Conservation (phyloP, 371 early-diverging fungal species). For the Massospora cicadina region DNA sequence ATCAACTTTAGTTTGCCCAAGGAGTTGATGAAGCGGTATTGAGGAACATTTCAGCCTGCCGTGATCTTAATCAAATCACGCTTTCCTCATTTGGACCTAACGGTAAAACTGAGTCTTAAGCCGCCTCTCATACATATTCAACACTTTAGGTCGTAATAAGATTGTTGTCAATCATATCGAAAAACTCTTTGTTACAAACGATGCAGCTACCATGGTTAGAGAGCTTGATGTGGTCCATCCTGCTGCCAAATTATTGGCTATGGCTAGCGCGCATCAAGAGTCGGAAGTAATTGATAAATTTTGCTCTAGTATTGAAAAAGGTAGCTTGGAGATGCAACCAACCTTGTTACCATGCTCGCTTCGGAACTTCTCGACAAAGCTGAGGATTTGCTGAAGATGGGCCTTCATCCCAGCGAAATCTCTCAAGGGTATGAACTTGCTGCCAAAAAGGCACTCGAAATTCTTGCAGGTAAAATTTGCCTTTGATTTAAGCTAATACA, state of each 20-base stretch:
- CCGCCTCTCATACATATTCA: neutral
- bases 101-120: constrained; percentile 32
- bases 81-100: constrained; percentile 94
- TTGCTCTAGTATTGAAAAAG: neutral
- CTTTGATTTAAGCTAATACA: constrained; percentile 4
- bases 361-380: constrained; percentile 89
- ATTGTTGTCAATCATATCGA: constrained; percentile 97
- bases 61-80: constrained; percentile 78
- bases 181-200: constrained; percentile 96
- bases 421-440: constrained; percentile 90
- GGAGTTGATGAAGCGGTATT: constrained; percentile 92
- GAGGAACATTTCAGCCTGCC: constrained; percentile 83
- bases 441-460: constrained; percentile 57
- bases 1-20: constrained; percentile 52
- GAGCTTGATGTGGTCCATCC: constrained; percentile 98
- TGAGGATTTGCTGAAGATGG: constrained; percentile 80
- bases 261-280: constrained; percentile 97
- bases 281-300: constrained; percentile 42
- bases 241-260: constrained; percentile 91
- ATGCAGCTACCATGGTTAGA: constrained; percentile 98
- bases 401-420: constrained; percentile 85
- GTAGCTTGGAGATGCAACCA: constrained; percentile 85
- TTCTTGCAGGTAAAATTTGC: constrained; percentile 45
- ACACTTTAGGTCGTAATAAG: constrained; percentile 96
- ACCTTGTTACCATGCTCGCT: constrained; percentile 86